Percentiles rank a stretch among this genome's conserved stretches.
These are phyloP conservation scores for Claviceps paspali DNA, from an alignment of 2,329 filamentous ascomycete species.

Conservation along the genomic window DNA sequence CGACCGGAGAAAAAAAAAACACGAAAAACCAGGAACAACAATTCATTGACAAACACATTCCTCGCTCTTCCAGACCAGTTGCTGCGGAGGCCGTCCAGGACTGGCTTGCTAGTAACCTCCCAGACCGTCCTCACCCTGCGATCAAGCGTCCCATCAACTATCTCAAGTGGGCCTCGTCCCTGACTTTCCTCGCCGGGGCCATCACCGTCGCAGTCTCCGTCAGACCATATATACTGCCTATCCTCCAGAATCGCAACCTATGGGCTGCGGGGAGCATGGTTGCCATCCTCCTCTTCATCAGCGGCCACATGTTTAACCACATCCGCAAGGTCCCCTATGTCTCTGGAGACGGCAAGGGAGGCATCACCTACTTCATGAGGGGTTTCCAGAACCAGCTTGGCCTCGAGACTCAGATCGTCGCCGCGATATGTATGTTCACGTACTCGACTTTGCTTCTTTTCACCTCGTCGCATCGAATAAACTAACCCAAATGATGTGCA, in stretches of 20 bases:
- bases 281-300: slow-evolving; percentile 80
- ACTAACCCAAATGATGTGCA: slow-evolving; percentile 6
- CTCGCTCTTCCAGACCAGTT: slow-evolving; percentile 37
- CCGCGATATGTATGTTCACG: slow-evolving; percentile 60
- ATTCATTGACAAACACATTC: not conserved
- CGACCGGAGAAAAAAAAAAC: not conserved
- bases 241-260: slow-evolving; percentile 79
- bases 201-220: slow-evolving; percentile 55
- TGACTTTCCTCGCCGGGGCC: slow-evolving; percentile 53
- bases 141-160: slow-evolving; percentile 81
- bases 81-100: slow-evolving; percentile 61
- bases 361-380: slow-evolving; percentile 75
- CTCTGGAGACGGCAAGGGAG: slow-evolving; percentile 66
- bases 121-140: slow-evolving; percentile 62
- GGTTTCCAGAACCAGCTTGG: slow-evolving; percentile 93
- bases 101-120: slow-evolving; percentile 68
- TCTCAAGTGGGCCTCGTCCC: slow-evolving; percentile 51
- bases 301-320: slow-evolving; percentile 98
- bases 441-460: not conserved
- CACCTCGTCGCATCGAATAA: not conserved
- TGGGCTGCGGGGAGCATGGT: slow-evolving; percentile 89
- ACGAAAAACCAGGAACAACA: not conserved
- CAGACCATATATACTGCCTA: slow-evolving; percentile 63
- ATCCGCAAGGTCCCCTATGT: slow-evolving; percentile 95
- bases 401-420: slow-evolving; percentile 88